These are phyloP conservation scores for Psilocybe tampanensis DNA, from an alignment of 768 basidiomycete species.

Conservation along the genomic window DNA sequence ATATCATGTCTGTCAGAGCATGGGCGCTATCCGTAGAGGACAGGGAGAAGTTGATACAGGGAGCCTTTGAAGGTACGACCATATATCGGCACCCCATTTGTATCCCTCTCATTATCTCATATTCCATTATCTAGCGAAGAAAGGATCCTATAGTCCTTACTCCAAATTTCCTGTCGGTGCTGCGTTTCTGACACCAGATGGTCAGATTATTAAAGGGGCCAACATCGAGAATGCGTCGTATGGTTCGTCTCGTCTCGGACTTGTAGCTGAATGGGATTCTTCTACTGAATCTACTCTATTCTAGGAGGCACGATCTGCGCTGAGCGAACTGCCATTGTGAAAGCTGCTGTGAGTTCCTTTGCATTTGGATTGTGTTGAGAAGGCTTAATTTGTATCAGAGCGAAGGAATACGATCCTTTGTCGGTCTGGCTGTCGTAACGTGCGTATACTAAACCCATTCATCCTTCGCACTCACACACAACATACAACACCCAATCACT, in stretches of 20 bases:
- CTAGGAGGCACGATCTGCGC: constrained; percentile 91
- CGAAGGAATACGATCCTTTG: constrained; percentile 71
- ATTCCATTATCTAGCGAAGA: too few relatives aligned
- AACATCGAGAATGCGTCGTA: constrained; percentile 96
- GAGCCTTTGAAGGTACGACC: constrained; percentile 65
- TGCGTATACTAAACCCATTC: too few relatives aligned
- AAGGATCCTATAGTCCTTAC: constrained; percentile 79
- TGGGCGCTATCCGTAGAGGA: constrained; percentile 43
- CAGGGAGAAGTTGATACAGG: constrained; percentile 51
- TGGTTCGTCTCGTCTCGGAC: constrained; percentile 60
- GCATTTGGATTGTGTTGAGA: background rate
- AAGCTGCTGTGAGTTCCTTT: constrained; percentile 73
- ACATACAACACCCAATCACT: background rate
- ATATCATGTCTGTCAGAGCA: constrained; percentile 20
- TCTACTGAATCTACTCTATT: background rate
- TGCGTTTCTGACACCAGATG: constrained; percentile 71
- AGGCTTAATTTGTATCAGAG: constrained; percentile 51
- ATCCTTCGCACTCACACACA: too few relatives aligned
- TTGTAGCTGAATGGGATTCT: background rate
- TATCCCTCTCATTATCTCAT: too few relatives aligned
- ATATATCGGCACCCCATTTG: too few relatives aligned
- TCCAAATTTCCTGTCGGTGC: constrained; percentile 95
- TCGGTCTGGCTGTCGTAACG: constrained; percentile 82
- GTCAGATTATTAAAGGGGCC: constrained; percentile 77
- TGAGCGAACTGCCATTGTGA: constrained; percentile 93